A percentile compares a stretch with the other conserved stretches of the same genome.
phyloP scores from a whole-genome alignment of 306 rosid species.

The Vigna angularis region DNA sequence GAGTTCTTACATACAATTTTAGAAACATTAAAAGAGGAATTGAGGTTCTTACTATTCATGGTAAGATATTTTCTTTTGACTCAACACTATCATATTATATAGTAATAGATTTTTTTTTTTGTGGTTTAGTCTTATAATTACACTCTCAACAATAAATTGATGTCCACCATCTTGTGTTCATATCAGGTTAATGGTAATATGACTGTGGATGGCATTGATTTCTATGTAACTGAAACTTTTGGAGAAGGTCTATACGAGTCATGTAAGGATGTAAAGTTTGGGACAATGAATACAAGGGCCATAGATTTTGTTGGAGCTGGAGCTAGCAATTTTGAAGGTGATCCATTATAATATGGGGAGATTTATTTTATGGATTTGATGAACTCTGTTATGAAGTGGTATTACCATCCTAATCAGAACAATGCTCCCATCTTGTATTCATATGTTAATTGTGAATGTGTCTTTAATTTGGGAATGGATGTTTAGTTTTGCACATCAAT shows the following conservation, averaged over 20 bases:
- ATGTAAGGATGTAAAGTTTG: constrained; percentile 97
- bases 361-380: constrained; percentile 34
- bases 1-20: too few species aligned
- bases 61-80: too few species aligned
- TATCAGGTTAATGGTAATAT: constrained; percentile 71
- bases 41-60: too few species aligned
- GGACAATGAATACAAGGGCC: constrained; percentile 97
- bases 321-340: constrained; percentile 79
- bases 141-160: constrained; percentile 31
- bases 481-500: not conserved
- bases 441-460: not conserved
- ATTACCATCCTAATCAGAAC: constrained; percentile 29
- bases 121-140: constrained; percentile 35
- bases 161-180: constrained; percentile 24
- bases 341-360: constrained; percentile 32
- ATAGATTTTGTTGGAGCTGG: constrained; percentile 95
- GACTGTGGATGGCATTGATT: constrained; percentile 93
- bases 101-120: not conserved
- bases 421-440: not conserved
- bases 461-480: not conserved
- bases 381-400: constrained; percentile 25
- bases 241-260: constrained; percentile 79
- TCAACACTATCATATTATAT: not conserved
- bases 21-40: too few species aligned
- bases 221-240: constrained; percentile 60